Evolutionary conservation across 2,329 filamentous ascomycete species (phyloP), one percentile per base, ranked within the genome.

Genomic region (Tolypocladium endophyticum): DNA sequence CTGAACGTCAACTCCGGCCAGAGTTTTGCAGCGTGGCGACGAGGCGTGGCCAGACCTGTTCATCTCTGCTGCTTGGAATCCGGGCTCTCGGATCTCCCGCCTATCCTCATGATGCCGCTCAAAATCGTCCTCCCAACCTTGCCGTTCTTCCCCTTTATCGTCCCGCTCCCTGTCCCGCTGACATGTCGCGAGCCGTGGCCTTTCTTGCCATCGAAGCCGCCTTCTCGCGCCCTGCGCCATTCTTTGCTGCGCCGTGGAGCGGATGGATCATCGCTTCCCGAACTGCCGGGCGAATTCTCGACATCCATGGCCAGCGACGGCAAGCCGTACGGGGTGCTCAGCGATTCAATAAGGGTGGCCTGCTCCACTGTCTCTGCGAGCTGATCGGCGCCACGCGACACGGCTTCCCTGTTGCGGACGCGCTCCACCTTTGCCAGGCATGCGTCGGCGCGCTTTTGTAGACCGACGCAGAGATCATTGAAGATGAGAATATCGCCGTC

Each of bases 401-500:
- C 64, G 16, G 59, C 63, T 18, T 79, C 77, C 18, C 69, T 70
- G 25, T 69, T 70, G 4, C 79, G 79, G 9, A 76, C 67, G 3
- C 71, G 68, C 59, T 84, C 79, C 5, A 83, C 73, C 57, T 76
- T 77, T 18, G 76, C 74, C 50, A 82, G 75, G 62, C 81, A 85
- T 3, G 76, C 74, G 50, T 81, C 76, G 1, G 81, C 76, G 8
- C 80, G 79, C 58, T 71, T 71, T 60, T 85, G 81, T 4, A 86
- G 71, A 3, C 69, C 70, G 47, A 76, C 62, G 63, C 82, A 85
- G n/a, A 79, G 65, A 1, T 72, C 72, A 64, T 84, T 79, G 64
- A 86, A 86, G 25, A 77, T 70, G 38, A 78, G 71, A 2, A 86
- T 72, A 45, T 84, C 82, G 41, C 80, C 79, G n/a, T 81, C 75